Evolutionary conservation across 495 filamentous ascomycete species (phyloP), one percentile per base, ranked within the genome.

Genomic region (Endocarpon pusillum): DNA sequence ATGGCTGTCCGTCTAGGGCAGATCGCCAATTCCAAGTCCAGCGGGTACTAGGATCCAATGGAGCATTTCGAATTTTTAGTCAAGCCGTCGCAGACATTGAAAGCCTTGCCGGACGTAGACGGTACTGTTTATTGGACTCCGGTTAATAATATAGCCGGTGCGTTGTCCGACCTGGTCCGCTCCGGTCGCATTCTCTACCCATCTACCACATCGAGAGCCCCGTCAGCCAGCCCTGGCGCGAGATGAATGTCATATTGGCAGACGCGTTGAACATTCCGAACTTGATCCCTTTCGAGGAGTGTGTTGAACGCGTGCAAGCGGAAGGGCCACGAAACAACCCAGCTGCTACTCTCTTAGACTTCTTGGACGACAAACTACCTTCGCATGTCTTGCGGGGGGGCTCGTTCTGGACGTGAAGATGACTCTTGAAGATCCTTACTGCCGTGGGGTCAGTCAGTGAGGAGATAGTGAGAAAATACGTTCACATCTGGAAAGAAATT

Each of bases 161-260:
- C 50, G 0, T 35, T 66, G 4, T 34, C 18, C 3, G 58, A 64
- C 3, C 36, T 62, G 2, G 18, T 57, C 3, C 37, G 55, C 4
- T 26, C 18, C 2, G 18, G 18, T 0, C 5, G 12, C 28, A 21
- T 16, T 8, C 20, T 23, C 3, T 41, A 53, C 20, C 49, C 56
- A 1, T 64, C 38, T 68, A 66, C 30, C 62, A 68, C 45, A 55
- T 68, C 33, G 64, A 68, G 3, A 68, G 66, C 32, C 64, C 62
- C 0, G 42, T 54, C 3, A 32, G 53, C 6, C 58, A 66, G 45
- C 45, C 49, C 0, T 68, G 62, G 62, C 19, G 32, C 1, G 47
- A 60, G 3, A 52, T 59, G 42, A 45, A 42, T 3, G 12, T 20
- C 0, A 24, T 57, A 3, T 33, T 66, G 11, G 48, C 55, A 0